Base-by-base conservation (phyloP, 2,329 filamentous ascomycete genomes). In the Oidium heveae region DNA sequence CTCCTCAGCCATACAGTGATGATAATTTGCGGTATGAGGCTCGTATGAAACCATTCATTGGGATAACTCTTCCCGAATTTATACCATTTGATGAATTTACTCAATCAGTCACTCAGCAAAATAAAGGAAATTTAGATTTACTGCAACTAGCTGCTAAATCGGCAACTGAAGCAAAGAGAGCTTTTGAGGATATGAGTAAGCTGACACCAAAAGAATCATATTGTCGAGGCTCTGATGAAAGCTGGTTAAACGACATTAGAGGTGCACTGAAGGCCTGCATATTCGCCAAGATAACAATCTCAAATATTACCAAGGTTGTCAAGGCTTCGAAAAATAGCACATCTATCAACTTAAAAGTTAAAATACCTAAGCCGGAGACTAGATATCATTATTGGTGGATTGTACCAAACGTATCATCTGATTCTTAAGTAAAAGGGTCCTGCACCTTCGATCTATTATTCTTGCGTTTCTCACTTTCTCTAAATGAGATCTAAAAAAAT, bases 201-300 rank as follows among this genome's bases (percentile, higher is more conserved):
- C 66, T 79, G 56, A 65, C 68, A 5, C 68, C 71, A 13, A 63
- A 68, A 55, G 74, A 76, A 37, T 71, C 74, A 1, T 80, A 79
- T 58, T 73, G 72, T 10, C 68, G 72, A 33, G 72, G 74, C 10
- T 74, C 72, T 47, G 73, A 82, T 60, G 74, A 74, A 12, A 73
- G 76, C 55, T 87, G 82, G 81, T 64, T 73, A 18, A 69, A 68
- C 22, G 71, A 76, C 22, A 69, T 75, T 12, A 81, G 77, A 64
- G 72, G 75, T 57, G 74, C 73, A 10, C 70, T 84, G 61, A 79
- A 78, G 61, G 77, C 82, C n/a, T 82, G 79, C 59, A 86, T 88
- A 57, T 78, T 77, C 9, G 72, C 80, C 0, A 77, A 77, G 6
- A 74, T 87, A 58, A 76, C 79, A 0, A 73, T 85, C 46, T 72